phyloP scores from a whole-genome alignment of 2,329 filamentous ascomycete species.

The Penicillium hordei region DNA sequence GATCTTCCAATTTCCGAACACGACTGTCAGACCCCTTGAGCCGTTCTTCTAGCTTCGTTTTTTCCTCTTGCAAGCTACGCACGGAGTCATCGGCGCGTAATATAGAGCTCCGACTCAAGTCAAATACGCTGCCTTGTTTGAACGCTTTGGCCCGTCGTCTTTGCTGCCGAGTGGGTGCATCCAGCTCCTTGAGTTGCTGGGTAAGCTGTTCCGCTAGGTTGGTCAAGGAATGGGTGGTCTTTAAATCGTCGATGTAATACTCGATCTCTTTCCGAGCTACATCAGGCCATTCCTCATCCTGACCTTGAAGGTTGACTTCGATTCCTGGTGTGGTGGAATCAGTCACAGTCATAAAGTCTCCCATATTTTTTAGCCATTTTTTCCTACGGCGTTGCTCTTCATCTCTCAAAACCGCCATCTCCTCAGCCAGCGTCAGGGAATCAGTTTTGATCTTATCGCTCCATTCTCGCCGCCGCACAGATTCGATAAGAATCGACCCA shows the following conservation, averaged over 20 bases:
- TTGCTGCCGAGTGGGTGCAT: constrained; percentile 80
- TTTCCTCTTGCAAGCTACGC: constrained; percentile 77
- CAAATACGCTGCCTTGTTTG: constrained; percentile 93
- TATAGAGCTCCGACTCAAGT: constrained; percentile 84
- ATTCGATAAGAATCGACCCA: constrained; percentile 82
- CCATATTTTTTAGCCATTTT: constrained; percentile 86
- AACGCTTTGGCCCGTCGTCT: constrained; percentile 86
- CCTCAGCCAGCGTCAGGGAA: constrained; percentile 82
- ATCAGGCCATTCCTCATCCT: constrained; percentile 77
- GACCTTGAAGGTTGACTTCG: constrained; percentile 80
- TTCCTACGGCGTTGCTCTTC: constrained; percentile 86
- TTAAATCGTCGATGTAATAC: constrained; percentile 67
- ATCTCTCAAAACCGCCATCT: constrained; percentile 87
- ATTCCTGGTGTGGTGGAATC: constrained; percentile 72
- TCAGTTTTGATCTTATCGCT: constrained; percentile 85
- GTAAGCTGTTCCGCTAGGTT: constrained; percentile 68
- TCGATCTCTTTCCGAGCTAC: constrained; percentile 74
- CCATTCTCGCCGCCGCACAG: constrained; percentile 85
- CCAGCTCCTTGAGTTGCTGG: constrained; percentile 75
- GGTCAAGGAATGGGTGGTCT: constrained; percentile 64
- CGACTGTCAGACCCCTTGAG: constrained; percentile 83
- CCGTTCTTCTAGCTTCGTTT: constrained; percentile 69
- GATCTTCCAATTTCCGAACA: constrained; percentile 84
- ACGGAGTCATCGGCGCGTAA: constrained; percentile 83
- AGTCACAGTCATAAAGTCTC: constrained; percentile 64